These are phyloP conservation scores for Periconia digitata DNA, from an alignment of 2,329 filamentous ascomycete genomes.

Conservation along the genomic window DNA sequence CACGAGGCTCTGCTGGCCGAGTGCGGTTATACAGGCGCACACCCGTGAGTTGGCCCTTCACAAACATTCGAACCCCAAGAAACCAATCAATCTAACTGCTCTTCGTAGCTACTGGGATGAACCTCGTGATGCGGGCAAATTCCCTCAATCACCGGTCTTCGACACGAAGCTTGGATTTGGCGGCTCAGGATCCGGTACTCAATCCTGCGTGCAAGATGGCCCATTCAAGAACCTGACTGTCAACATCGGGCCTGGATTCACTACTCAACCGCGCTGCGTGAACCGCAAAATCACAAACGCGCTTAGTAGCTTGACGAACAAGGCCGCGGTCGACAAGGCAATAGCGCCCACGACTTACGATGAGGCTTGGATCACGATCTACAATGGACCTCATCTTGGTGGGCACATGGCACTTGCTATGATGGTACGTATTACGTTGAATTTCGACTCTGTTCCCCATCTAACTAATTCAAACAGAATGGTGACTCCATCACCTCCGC, in stretches of 20 bases:
- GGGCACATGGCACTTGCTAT: slow-evolving; percentile 4
- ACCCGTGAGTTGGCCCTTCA: slow-evolving; percentile 1
- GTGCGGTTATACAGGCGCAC: slow-evolving; percentile 15
- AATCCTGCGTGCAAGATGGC: slow-evolving; percentile 1
- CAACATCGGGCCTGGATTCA: slow-evolving; percentile 2
- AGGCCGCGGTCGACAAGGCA: background rate
- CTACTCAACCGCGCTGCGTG: slow-evolving; percentile 1
- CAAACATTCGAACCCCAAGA: background rate
- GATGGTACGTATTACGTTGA: slow-evolving; percentile 1
- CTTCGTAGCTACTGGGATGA: slow-evolving; percentile 8
- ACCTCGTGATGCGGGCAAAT: background rate
- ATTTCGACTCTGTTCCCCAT: background rate
- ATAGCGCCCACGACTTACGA: background rate
- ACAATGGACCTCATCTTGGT: slow-evolving; percentile 2
- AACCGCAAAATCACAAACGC: background rate
- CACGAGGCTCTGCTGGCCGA: slow-evolving; percentile 1
- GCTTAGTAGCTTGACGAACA: slow-evolving; percentile 1
- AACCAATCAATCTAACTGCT: background rate
- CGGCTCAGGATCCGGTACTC: background rate
- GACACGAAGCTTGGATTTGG: background rate
- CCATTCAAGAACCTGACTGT: slow-evolving; percentile 5
- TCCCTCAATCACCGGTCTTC: background rate
- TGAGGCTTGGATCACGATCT: background rate
- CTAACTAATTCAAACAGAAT: background rate
- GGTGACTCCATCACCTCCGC: background rate